Base-by-base conservation (phyloP, 768 basidiomycete genomes). In the Nidularia sp. region DNA sequence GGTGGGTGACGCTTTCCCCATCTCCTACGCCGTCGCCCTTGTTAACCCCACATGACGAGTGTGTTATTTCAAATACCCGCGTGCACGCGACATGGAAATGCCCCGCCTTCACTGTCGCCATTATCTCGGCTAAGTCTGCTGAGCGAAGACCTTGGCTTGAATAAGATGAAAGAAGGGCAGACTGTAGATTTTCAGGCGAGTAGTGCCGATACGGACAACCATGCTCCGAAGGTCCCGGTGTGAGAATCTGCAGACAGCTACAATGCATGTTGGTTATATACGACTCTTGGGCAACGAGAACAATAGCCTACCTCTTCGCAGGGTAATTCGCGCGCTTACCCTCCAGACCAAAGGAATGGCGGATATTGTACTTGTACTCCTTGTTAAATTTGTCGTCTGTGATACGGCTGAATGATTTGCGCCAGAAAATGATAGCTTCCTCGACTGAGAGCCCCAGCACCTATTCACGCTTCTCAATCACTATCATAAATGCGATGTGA, bases 31-130 rank as follows among this genome's bases (percentile, higher is more conserved):
- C 97, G 10, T 97, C 92, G 2, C 94, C 94, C 66, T 90, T 95
- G 70, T 81, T 86, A 47, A 96, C 84, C 6, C 88, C 84, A 54
- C 66, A 72, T 15, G 66, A 66, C 22, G 76, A 71, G 66, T 98
- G 96, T 25, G 94, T 97, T 31, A 97, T 78, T 72, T 99, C 97
- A 67, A 93, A 99, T 18, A 98, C 93, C 22, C 95, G 80, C 6
- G 97, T 98, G 70, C 97, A 99, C 5, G 95, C 96, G 44, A 98
- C 88, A 65, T 99, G 96, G 66, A 85, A 96, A 65, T 96, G 93
- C 2, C 78, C 74, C 13, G 75, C 76, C 63, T 90, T 92, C 47
- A 96, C 90, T 2, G 78, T 82, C 46, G 75, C 75, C 75, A 92
- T 80, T 53, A 98, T 82, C 65, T 98, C 97, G 10, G 83, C 80